Base-by-base conservation (phyloP, 345 rosid genomes). In the Firmiana major region DNA sequence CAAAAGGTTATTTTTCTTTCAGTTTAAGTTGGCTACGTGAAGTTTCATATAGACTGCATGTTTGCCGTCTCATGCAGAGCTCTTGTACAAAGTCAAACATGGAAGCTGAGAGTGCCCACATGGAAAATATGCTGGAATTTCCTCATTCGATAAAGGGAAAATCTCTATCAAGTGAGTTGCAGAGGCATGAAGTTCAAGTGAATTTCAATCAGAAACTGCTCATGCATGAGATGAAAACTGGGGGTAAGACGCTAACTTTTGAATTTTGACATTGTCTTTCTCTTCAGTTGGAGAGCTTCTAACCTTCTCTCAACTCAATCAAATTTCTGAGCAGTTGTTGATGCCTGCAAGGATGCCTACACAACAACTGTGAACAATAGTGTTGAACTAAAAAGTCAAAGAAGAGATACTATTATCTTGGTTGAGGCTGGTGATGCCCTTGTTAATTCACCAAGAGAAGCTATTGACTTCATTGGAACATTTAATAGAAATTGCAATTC, bases 391-490 rank as follows among this genome's bases (percentile, higher is more conserved):
- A 84, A 83, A 72, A 64, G 53, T 77, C 81, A 77, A 38, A 75
- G 83, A 74, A 70, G 31, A 11, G 80, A 81, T 80, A 80, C 76
- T 49, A 75, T 70, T 46, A 31, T 22, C 65, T 42, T 53, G 28
- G 57, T 21, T 24, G 85, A 81, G 71, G 83, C 60, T 34, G 42
- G 58, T 78, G 84, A 60, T 51, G 77, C 69, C 15, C 28, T 76
- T 19, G 78, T 64, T 69, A 79, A 63, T 76, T 84, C 85, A 26
- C 80, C 86, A 17, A 86, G 83, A 87, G 85, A 88, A 81, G 90
- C 88, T 21, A 88, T 90, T 31, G 97, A 93, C 81, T 92, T 95
- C 84, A 93, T 93, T 86, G 93, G 95, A 77, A 82, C 88, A 11
- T 87, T 76, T 75, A 79, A 80, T 15, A 71, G 21, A 53, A 75